Evolutionary conservation across 768 basidiomycete species (phyloP).

Genomic region (Tremella fuciformis): DNA sequence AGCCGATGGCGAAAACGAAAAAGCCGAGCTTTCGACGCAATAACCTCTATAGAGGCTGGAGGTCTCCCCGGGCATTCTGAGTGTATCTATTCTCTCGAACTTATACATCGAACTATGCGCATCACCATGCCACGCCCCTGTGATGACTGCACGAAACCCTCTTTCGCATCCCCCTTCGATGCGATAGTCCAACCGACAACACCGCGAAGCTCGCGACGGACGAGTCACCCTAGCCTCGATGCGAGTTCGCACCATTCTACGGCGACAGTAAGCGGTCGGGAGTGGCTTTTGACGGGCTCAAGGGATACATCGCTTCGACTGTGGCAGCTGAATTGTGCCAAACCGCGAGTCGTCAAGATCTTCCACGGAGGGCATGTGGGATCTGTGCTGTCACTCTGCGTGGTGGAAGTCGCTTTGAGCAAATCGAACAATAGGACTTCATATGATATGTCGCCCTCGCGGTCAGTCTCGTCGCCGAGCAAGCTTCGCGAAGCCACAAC

Average conservation of each 20-base stretch:
- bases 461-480: neutral
- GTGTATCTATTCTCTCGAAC: slow-evolving; percentile 43
- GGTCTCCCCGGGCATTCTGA: slow-evolving; percentile 48
- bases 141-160: slow-evolving; percentile 1
- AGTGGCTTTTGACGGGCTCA: slow-evolving; percentile 49
- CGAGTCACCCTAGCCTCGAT: slow-evolving; percentile 1
- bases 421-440: neutral
- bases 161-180: slow-evolving; percentile 4
- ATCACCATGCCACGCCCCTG: slow-evolving; percentile 21
- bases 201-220: slow-evolving; percentile 9
- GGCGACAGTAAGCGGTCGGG: slow-evolving; percentile 21
- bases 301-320: slow-evolving; percentile 45
- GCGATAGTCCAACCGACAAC: neutral
- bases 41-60: slow-evolving; percentile 37
- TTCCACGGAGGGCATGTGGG: slow-evolving; percentile 44
- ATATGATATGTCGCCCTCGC: neutral
- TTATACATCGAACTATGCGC: slow-evolving; percentile 37
- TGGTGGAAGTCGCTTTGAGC: slow-evolving; percentile 14
- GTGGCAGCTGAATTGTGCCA: slow-evolving; percentile 30
- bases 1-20: neutral
- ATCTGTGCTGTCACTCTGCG: slow-evolving; percentile 38
- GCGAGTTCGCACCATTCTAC: neutral
- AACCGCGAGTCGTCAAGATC: slow-evolving; percentile 44
- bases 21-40: slow-evolving; percentile 32
- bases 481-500: slow-evolving; percentile 7